Evolutionary conservation across 2,329 filamentous ascomycete genomes (phyloP).

Genomic region (Pyricularia grisea): DNA sequence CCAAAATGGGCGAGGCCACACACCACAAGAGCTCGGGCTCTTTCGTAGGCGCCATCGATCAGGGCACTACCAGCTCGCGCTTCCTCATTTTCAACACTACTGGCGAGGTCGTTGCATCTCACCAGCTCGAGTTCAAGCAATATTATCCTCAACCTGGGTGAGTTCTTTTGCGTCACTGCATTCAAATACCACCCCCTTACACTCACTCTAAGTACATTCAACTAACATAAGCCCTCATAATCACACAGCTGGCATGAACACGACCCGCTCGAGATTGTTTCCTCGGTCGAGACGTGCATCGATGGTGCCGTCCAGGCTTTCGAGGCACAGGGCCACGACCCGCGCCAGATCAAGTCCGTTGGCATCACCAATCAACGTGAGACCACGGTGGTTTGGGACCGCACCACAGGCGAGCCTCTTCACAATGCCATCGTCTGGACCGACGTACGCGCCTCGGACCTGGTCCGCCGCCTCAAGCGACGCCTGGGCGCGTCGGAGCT

Average conservation of each 20-base stretch:
- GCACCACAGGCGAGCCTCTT: slow-evolving; percentile 63
- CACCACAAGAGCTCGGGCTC: slow-evolving; percentile 12
- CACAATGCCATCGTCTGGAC: slow-evolving; percentile 82
- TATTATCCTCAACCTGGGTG: slow-evolving; percentile 68
- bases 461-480: slow-evolving; percentile 64
- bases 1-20: slow-evolving; percentile 19
- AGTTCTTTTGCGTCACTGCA: slow-evolving; percentile 16
- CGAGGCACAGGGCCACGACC: slow-evolving; percentile 51
- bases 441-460: slow-evolving; percentile 63
- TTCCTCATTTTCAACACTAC: slow-evolving; percentile 69
- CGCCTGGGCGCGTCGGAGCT: slow-evolving; percentile 59
- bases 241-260: slow-evolving; percentile 70
- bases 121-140: slow-evolving; percentile 69
- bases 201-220: background rate
- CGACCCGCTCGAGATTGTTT: slow-evolving; percentile 65
- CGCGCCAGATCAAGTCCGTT: slow-evolving; percentile 61
- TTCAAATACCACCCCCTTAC: background rate
- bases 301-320: slow-evolving; percentile 64
- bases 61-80: slow-evolving; percentile 68
- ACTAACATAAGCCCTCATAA: background rate
- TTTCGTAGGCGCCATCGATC: slow-evolving; percentile 71
- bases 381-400: slow-evolving; percentile 74
- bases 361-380: slow-evolving; percentile 82
- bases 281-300: slow-evolving; percentile 66
- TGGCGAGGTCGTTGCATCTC: slow-evolving; percentile 60